Base-by-base conservation (phyloP, 768 basidiomycete species). In the Tulasnella sp. region DNA sequence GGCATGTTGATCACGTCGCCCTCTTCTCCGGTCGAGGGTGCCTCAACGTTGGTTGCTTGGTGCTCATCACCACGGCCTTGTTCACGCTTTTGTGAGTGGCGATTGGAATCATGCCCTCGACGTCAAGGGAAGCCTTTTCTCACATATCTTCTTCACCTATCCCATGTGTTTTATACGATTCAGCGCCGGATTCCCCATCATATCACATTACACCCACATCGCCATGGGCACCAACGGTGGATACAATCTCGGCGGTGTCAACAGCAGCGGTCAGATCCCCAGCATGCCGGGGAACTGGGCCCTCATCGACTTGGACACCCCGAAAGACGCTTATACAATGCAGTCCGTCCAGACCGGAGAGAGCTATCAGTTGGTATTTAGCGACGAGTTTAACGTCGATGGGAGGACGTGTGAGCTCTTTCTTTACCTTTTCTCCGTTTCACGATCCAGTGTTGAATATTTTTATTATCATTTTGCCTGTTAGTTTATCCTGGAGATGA, bases 191-290 rank as follows among this genome's bases (percentile, higher is more conserved):
- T 73, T 69, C 57, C 73, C 73, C 1, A 68, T 73, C 62, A 67
- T 71, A 31, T 58, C 67, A 4, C 66, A 63, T 17, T 67, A 68
- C 59, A 63, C 63, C 2, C 45, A 58, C 5, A 45, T 61, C 12
- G 9, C 25, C 2, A 59, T 60, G 0, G 62, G 29, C 9, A 69
- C 65, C 4, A 60, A 64, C 24, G 73, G 71, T 7, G 71, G 67
- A 10, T 73, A 71, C 60, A 71, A 71, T 53, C 64, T 73, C n/a
- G 73, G 73, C 12, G 73, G 73, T 15, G 70, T 73, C 64, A 73
- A 73, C 60, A 64, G 66, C 8, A 68, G 69, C 1, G 73, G 72
- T 22, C 73, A 74, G 59, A 68, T 72, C 2, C 72, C 72, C 1
- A 54, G 63, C 30, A 70, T 70, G 15, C 57, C 63, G 17, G 66